These are phyloP conservation scores for Apiotrichum gamsii DNA, from an alignment of 1,284 basidiomycete genomes.

Conservation along the genomic window DNA sequence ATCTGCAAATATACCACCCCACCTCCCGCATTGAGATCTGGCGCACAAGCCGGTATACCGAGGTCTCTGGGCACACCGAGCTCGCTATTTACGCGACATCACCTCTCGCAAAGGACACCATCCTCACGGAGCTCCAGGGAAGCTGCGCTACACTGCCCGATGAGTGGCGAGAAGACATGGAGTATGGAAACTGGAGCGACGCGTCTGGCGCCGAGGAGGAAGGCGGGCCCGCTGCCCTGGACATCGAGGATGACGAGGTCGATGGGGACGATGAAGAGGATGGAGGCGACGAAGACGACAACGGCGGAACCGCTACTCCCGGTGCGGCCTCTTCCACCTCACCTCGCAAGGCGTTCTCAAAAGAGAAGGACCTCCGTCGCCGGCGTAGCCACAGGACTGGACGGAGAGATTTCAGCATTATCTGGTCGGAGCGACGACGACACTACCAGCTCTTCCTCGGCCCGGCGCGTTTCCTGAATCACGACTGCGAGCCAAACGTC, in stretches of 20 bases:
- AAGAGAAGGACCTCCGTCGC: constrained; percentile 1
- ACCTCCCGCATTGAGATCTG: constrained; percentile 42
- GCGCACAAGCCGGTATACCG: constrained; percentile 38
- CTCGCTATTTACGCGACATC: constrained; percentile 42
- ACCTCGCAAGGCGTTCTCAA: neutral
- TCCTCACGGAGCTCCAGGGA: constrained; percentile 39
- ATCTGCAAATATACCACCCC: constrained; percentile 35
- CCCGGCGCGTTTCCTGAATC: constrained; percentile 47
- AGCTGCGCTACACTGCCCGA: constrained; percentile 38
- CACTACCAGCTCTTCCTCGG: constrained; percentile 44
- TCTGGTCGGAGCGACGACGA: constrained; percentile 35
- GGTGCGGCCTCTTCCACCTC: too few relatives aligned
- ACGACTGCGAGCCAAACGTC: constrained; percentile 46
- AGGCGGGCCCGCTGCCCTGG: too few relatives aligned
- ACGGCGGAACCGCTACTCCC: too few relatives aligned
- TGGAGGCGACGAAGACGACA: constrained; percentile 6
- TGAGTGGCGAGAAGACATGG: constrained; percentile 38
- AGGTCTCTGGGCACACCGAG: constrained; percentile 39
- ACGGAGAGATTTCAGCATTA: constrained; percentile 44
- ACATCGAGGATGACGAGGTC: constrained; percentile 13
- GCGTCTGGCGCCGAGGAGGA: constrained; percentile 21
- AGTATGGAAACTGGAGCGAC: constrained; percentile 6
- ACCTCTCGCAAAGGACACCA: constrained; percentile 24
- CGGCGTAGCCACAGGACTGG: constrained; percentile 33
- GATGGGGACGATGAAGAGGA: too few relatives aligned